phyloP scores from a whole-genome alignment of 768 basidiomycete species.

The Austroboletus eburneus region DNA sequence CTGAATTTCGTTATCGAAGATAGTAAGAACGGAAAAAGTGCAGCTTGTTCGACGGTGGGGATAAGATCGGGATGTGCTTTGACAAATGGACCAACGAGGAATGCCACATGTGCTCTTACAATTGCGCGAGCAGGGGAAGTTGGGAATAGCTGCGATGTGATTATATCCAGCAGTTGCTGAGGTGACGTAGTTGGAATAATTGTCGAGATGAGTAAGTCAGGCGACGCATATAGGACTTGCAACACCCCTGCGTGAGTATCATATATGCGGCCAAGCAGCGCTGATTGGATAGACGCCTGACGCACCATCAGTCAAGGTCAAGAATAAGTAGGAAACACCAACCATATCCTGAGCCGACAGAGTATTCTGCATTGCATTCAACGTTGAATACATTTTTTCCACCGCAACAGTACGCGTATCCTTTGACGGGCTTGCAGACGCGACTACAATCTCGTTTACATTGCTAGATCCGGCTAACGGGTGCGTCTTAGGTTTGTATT shows the following conservation, averaged over 20 bases:
- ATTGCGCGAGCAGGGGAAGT: slow-evolving; percentile 48
- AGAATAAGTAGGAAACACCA: background rate
- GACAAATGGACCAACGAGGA: slow-evolving; percentile 48
- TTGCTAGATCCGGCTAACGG: slow-evolving; percentile 23
- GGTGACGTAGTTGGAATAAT: slow-evolving; percentile 13
- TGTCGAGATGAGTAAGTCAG: slow-evolving; percentile 42
- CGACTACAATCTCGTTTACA: slow-evolving; percentile 45
- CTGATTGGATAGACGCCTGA: slow-evolving; percentile 56
- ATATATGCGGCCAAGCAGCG: slow-evolving; percentile 63
- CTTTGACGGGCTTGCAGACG: slow-evolving; percentile 58
- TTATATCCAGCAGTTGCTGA: slow-evolving; percentile 19
- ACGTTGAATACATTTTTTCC: slow-evolving; percentile 45
- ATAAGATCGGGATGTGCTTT: slow-evolving; percentile 24
- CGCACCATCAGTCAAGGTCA: slow-evolving; percentile 3
- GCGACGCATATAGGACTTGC: slow-evolving; percentile 59
- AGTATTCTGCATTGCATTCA: slow-evolving; percentile 18
- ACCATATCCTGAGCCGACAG: slow-evolving; percentile 37
- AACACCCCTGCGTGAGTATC: slow-evolving; percentile 63
- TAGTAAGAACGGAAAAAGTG: slow-evolving; percentile 72
- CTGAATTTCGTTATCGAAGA: slow-evolving; percentile 69
- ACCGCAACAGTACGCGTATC: slow-evolving; percentile 59
- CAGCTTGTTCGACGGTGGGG: slow-evolving; percentile 40
- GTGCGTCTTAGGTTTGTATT: slow-evolving; percentile 16
- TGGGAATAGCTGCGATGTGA: slow-evolving; percentile 25
- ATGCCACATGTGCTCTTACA: slow-evolving; percentile 53